Conservation (phyloP, 768 basidiomycete genomes). For the Amanita molliuscula region DNA sequence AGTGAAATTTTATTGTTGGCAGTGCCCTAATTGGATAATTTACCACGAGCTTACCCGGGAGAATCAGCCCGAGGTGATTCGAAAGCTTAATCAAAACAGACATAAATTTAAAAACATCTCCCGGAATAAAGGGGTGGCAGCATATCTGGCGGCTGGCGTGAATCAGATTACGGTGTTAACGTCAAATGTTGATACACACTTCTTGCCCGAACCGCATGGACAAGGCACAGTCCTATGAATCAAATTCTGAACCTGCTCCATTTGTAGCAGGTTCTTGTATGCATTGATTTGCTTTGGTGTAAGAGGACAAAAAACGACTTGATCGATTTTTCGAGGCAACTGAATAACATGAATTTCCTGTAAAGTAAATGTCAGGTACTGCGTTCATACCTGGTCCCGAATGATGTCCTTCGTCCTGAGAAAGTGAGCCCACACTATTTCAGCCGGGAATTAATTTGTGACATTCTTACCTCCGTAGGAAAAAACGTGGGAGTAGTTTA, state of each 20-base stretch:
- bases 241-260: constrained; percentile 59
- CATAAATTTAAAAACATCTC: constrained; percentile 69
- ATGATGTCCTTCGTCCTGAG: constrained; percentile 70
- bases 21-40: background rate
- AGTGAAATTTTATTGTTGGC: background rate
- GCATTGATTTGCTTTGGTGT: constrained; percentile 58
- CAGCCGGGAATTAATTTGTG: background rate
- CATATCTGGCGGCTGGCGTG: constrained; percentile 28
- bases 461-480: constrained; percentile 56
- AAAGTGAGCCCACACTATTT: constrained; percentile 8
- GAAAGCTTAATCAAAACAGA: constrained; percentile 78
- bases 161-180: background rate
- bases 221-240: constrained; percentile 65
- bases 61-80: constrained; percentile 80
- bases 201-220: constrained; percentile 51
- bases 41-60: constrained; percentile 47
- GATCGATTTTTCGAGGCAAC: constrained; percentile 79
- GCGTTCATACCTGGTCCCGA: constrained; percentile 45
- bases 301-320: constrained; percentile 91
- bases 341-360: constrained; percentile 24
- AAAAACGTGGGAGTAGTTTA: constrained; percentile 71
- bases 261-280: constrained; percentile 63
- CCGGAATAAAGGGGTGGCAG: constrained; percentile 38
- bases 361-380: background rate
- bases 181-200: constrained; percentile 25